A percentile compares a stretch with the other conserved stretches of the same genome.
phyloP scores from a whole-genome alignment of 306 rosid species.

The Abrus precatorius region DNA sequence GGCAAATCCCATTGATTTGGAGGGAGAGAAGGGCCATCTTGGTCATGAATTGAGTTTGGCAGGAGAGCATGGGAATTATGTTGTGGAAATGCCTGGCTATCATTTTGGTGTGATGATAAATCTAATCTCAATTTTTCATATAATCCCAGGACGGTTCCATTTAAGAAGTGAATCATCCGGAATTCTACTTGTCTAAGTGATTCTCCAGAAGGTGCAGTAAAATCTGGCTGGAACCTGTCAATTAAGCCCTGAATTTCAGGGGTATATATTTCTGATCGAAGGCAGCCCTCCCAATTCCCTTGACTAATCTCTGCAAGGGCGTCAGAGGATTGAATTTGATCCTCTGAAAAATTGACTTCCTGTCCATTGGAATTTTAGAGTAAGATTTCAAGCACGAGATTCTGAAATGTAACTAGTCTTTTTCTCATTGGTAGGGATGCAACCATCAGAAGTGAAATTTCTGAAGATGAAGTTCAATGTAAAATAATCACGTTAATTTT shows the following conservation, averaged over 20 bases:
- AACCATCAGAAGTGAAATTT: conserved; percentile 36
- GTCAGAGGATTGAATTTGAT: conserved; percentile 80
- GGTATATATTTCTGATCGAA: conserved; percentile 85
- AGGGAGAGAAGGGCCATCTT: conserved; percentile 70
- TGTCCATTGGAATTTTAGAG: conserved; percentile 46
- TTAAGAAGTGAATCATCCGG: conserved; percentile 83
- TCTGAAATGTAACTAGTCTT: conserved; percentile 24
- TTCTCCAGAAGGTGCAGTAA: conserved; percentile 92
- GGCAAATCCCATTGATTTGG: conserved; percentile 72
- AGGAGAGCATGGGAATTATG: conserved; percentile 67
- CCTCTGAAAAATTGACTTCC: conserved; percentile 80
- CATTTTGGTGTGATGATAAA: conserved; percentile 67
- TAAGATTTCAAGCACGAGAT: conserved; percentile 40
- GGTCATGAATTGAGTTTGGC: conserved; percentile 74
- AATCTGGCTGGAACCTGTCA: conserved; percentile 90
- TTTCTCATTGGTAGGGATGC: conserved; percentile 13
- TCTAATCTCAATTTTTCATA: conserved; percentile 80
- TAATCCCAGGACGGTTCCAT: conserved; percentile 74
- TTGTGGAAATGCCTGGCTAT: conserved; percentile 64
- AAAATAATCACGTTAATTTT: conserved; percentile 24
- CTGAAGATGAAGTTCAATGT: conserved; percentile 31
- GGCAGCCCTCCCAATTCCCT: conserved; percentile 98
- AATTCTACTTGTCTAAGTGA: conserved; percentile 94
- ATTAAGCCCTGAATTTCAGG: conserved; percentile 74
- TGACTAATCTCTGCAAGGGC: conserved; percentile 91